Conservation (phyloP, 768 basidiomycete species). For the Lactifluus echinatus region DNA sequence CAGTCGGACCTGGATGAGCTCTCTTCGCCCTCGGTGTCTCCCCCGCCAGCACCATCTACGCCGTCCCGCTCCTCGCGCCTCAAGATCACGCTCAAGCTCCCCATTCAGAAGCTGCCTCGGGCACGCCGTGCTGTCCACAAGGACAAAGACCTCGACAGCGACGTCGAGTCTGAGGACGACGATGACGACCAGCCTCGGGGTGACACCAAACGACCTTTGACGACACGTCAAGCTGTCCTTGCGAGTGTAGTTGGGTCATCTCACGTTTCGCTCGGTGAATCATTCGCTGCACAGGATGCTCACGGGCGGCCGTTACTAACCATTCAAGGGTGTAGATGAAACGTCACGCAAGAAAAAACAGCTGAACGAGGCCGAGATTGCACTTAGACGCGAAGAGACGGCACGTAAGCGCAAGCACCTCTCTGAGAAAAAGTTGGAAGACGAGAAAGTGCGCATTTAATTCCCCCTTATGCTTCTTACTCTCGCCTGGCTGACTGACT, state of each 20-base stretch:
- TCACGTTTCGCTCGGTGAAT: slow-evolving; percentile 56
- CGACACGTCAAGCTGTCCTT: slow-evolving; percentile 57
- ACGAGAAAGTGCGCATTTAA: slow-evolving; percentile 55
- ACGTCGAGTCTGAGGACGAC: slow-evolving; percentile 39
- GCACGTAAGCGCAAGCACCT: slow-evolving; percentile 75
- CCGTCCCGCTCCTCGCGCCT: slow-evolving; percentile 34
- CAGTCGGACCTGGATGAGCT: slow-evolving; percentile 18
- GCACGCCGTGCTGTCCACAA: slow-evolving; percentile 20
- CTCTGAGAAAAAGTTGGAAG: slow-evolving; percentile 75
- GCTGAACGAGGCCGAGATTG: slow-evolving; percentile 64
- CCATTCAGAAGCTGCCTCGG: slow-evolving; percentile 25
- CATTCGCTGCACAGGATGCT: not conserved
- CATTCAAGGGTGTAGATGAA: slow-evolving; percentile 21
- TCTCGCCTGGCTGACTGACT: not conserved
- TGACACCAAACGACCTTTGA: slow-evolving; percentile 27
- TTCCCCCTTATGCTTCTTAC: not conserved
- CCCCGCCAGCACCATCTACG: slow-evolving; percentile 19
- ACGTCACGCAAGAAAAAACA: slow-evolving; percentile 51
- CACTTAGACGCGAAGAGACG: slow-evolving; percentile 68
- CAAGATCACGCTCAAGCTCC: slow-evolving; percentile 55
- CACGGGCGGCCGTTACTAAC: not conserved
- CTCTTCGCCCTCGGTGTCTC: slow-evolving; percentile 20
- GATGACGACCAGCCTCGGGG: slow-evolving; percentile 26
- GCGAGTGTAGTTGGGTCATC: slow-evolving; percentile 60
- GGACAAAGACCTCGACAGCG: slow-evolving; percentile 23